Evolutionary conservation across 2,329 filamentous ascomycete genomes (phyloP), one percentile per base, ranked within the genome.

Genomic region (Phaeoacremonium minimum): DNA sequence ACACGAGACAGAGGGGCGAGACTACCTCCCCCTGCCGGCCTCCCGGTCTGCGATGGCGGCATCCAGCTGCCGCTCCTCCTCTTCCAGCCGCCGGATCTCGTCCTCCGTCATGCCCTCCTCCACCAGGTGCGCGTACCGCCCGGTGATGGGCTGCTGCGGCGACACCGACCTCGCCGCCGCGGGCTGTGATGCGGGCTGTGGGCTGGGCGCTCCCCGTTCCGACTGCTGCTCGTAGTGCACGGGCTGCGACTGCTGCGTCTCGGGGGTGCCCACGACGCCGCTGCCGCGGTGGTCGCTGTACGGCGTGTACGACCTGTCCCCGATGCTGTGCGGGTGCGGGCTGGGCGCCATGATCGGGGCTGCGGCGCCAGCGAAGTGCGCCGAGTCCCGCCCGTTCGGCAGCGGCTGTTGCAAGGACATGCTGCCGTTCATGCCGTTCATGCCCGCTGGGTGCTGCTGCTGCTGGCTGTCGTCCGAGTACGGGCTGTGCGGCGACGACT

Each of bases 51-150:
- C 70, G 48, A 80, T 79, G 18, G 71, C 76, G 12, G 63, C 70
- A 37, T 80, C 76, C 22, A 80, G 58, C 42, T 72, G 66, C 41
- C 69, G 53, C 55, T 80, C 76, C 49, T 80, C 75, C 43, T 77
- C 75, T 47, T 77, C 74, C 29, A 80, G 45, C 44, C 70, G 53
- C 35, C 66, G 60, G 32, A 79, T 73, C 50, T 80, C 73, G 0
- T 71, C 74, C 7, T 62, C 60, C 32, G 75, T 77, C 75, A 80
- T 80, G 33, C 73, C 71, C n/a, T 77, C 74, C 48, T 80, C 75
- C 5, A 77, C 69, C 20, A 80, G 54, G 42, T 76, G 73, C 14
- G 68, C 66, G 31, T 74, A 70, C 18, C 57, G 58, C 15, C 55
- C 48, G 7, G 58, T 48, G 31, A 61, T 53, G 35, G 53, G 58